Evolutionary conservation across 2,329 filamentous ascomycete genomes (phyloP).

Genomic region (Hypoxylon sp.): DNA sequence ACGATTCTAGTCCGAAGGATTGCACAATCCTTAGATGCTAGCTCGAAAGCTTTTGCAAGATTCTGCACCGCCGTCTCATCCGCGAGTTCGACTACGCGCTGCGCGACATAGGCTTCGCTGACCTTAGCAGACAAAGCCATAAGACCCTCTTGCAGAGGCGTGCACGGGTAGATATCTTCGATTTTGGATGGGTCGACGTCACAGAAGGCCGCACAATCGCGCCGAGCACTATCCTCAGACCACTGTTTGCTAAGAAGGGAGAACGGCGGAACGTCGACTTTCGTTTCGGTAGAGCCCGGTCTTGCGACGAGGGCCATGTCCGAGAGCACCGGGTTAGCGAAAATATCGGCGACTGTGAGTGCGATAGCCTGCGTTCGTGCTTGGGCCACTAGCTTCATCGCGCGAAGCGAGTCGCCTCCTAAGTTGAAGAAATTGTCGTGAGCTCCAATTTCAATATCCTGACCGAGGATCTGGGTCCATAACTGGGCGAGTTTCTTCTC

Average conservation of each 20-base stretch:
- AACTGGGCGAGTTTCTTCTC: slow-evolving; percentile 58
- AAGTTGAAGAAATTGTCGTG: slow-evolving; percentile 54
- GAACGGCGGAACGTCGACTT: slow-evolving; percentile 56
- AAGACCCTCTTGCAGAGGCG: slow-evolving; percentile 68
- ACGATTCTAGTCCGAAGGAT: slow-evolving; percentile 67
- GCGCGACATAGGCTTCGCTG: slow-evolving; percentile 67
- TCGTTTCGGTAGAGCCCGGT: slow-evolving; percentile 45
- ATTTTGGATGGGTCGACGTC: slow-evolving; percentile 55
- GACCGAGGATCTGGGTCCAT: slow-evolving; percentile 59
- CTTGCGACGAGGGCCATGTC: slow-evolving; percentile 60
- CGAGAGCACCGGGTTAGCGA: slow-evolving; percentile 61
- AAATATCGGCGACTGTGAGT: slow-evolving; percentile 63
- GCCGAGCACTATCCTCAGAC: slow-evolving; percentile 54
- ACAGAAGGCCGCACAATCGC: slow-evolving; percentile 60
- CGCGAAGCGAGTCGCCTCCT: slow-evolving; percentile 64
- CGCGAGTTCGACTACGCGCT: slow-evolving; percentile 62
- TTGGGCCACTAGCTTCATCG: slow-evolving; percentile 65
- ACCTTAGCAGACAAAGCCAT: slow-evolving; percentile 67
- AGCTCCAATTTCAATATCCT: slow-evolving; percentile 52
- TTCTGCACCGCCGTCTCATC: slow-evolving; percentile 56
- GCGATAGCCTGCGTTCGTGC: slow-evolving; percentile 58
- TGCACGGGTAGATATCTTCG: slow-evolving; percentile 69
- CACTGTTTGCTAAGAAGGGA: slow-evolving; percentile 58
- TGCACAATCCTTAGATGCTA: slow-evolving; percentile 56
- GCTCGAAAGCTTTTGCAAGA: slow-evolving; percentile 61